Evolutionary conservation across 768 basidiomycete species (phyloP).

Genomic region (Baorangia bicolor): DNA sequence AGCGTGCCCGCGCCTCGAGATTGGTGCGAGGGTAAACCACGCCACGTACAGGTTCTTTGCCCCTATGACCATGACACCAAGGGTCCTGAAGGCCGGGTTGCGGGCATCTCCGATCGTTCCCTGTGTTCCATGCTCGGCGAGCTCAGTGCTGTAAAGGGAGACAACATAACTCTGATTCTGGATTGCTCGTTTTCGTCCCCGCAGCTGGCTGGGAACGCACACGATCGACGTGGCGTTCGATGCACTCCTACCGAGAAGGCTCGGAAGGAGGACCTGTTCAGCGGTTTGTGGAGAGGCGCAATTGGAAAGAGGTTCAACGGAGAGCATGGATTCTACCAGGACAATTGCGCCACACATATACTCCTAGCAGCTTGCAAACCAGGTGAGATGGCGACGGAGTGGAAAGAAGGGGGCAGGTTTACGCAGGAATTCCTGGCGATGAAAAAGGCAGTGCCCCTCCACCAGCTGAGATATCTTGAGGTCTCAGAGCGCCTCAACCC

Average conservation of each 20-base stretch:
- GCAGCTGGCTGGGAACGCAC: conserved; percentile 37
- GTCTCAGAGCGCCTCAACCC: conserved; percentile 45
- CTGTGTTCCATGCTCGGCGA: conserved; percentile 60
- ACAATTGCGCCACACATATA: conserved; percentile 42
- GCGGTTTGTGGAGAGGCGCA: conserved; percentile 53
- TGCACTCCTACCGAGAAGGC: conserved; percentile 63
- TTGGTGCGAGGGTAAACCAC: conserved; percentile 51
- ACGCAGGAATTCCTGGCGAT: conserved; percentile 54
- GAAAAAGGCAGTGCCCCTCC: conserved; percentile 46
- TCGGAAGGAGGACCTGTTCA: conserved; percentile 51
- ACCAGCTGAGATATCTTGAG: conserved; percentile 49
- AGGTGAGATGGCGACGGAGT: conserved; percentile 56
- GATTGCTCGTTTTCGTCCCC: conserved; percentile 61
- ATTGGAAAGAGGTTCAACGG: conserved; percentile 36
- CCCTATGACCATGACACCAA: conserved; percentile 65
- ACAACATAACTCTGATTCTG: conserved; percentile 68
- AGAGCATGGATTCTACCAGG: conserved; percentile 46
- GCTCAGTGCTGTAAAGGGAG: conserved; percentile 54
- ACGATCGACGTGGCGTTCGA: conserved; percentile 49
- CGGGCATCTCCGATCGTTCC: conserved; percentile 69
- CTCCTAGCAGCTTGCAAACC: conserved; percentile 57
- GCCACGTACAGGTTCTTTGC: conserved; percentile 57
- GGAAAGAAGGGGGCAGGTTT: conserved; percentile 62
- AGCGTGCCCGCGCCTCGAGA: conserved; percentile 52
- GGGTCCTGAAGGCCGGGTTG: conserved; percentile 43